Evolutionary conservation across 176 grass and related monocot genomes (phyloP).

Genomic region (Rhynchospora pubera): DNA sequence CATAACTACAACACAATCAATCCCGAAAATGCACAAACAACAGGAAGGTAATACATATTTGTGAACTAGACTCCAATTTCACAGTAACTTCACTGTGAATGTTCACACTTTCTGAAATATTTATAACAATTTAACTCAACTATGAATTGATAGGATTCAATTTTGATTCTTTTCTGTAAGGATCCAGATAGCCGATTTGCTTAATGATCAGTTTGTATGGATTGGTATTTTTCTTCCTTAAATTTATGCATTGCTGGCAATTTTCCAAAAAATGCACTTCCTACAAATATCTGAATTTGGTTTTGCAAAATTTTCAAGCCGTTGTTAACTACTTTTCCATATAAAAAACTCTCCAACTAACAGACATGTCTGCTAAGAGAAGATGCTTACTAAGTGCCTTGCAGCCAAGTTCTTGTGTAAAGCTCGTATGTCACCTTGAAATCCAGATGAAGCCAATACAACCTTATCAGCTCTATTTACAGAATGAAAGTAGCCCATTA

Average conservation of each 20-base stretch:
- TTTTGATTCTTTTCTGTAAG: background rate
- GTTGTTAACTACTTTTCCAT: too few relatives aligned
- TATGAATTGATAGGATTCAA: background rate
- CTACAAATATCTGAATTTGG: background rate
- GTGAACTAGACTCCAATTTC: background rate
- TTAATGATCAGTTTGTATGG: background rate
- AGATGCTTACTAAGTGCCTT: constrained; percentile 58
- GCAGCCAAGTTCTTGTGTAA: constrained; percentile 91
- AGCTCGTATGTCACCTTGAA: constrained; percentile 97
- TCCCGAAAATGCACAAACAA: background rate
- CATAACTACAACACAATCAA: background rate
- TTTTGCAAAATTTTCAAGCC: background rate
- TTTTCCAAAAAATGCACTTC: background rate
- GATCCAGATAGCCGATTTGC: background rate
- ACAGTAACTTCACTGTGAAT: background rate
- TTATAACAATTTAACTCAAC: background rate
- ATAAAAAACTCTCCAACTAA: background rate
- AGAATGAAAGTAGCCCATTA: constrained; percentile 5
- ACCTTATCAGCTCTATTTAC: constrained; percentile 71
- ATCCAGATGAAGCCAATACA: constrained; percentile 78
- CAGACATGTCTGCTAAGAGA: background rate
- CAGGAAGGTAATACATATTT: background rate
- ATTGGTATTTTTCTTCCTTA: background rate
- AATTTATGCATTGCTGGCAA: background rate
- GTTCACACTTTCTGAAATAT: background rate